These are phyloP conservation scores for Pyrenophora graminea DNA, from an alignment of 2,329 filamentous ascomycete species.

Conservation along the genomic window DNA sequence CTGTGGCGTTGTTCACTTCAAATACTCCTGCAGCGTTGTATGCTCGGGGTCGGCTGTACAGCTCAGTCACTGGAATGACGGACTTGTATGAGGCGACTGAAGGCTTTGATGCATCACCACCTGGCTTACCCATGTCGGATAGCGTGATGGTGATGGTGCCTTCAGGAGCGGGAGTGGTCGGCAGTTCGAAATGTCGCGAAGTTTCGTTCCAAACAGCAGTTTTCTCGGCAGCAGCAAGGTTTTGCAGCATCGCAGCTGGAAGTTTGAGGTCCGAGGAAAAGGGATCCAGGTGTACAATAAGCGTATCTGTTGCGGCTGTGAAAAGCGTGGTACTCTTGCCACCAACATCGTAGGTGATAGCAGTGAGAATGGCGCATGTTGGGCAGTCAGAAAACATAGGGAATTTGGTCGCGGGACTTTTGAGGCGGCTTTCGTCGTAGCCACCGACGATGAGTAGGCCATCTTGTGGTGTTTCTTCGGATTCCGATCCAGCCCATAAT, in stretches of 20 bases:
- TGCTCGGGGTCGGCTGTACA: conserved; percentile 18
- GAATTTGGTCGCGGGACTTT: conserved; percentile 18
- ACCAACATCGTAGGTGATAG: conserved; percentile 23
- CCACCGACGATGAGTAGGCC: conserved; percentile 22
- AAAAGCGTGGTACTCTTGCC: conserved; percentile 21
- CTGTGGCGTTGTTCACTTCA: conserved; percentile 23
- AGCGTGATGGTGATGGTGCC: conserved; percentile 23
- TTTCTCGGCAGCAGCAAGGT: conserved; percentile 18
- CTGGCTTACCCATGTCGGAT: conserved; percentile 17
- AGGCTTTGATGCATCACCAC: conserved; percentile 20
- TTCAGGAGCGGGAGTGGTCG: conserved; percentile 15
- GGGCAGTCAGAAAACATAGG: conserved; percentile 26
- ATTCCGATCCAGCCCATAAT: conserved; percentile 24
- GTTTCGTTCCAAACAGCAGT: conserved; percentile 23
- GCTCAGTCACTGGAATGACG: conserved; percentile 21
- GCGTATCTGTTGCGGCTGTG: conserved; percentile 12
- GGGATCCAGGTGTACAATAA: conserved; percentile 19
- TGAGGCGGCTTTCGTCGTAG: conserved; percentile 21
- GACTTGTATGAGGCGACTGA: conserved; percentile 23
- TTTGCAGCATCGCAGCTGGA: conserved; percentile 18
- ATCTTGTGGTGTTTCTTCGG: conserved; percentile 20
- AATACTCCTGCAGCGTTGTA: conserved; percentile 17
- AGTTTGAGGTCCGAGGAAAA: conserved; percentile 18
- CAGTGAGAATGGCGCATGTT: conserved; percentile 25
- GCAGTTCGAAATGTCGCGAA: conserved; percentile 19